Evolutionary conservation across 331 rosid genomes (phyloP).

Genomic region (Rhamnella rubrinervis): DNA sequence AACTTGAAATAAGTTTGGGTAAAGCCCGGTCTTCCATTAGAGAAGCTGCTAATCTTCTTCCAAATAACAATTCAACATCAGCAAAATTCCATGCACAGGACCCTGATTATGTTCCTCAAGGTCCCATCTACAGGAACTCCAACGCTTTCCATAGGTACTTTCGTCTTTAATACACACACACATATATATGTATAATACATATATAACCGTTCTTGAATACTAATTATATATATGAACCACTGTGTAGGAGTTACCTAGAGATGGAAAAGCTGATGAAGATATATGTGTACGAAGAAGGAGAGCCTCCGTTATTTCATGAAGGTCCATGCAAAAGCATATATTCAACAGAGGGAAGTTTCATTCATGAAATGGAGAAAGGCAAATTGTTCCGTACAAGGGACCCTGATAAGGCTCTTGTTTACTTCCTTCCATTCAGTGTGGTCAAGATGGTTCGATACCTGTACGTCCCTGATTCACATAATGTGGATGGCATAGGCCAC

Average conservation of each 20-base stretch:
- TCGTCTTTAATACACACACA: no score
- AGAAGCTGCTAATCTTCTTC: slow-evolving; percentile 38
- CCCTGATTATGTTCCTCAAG: slow-evolving; percentile 50
- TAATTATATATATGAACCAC: no score
- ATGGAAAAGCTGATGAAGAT: slow-evolving; percentile 61
- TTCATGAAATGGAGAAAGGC: slow-evolving; percentile 30
- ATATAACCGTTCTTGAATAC: no score
- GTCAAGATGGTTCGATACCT: slow-evolving; percentile 45
- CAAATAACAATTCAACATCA: slow-evolving; percentile 23
- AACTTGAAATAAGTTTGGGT: slow-evolving; percentile 36
- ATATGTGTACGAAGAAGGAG: slow-evolving; percentile 59
- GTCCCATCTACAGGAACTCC: slow-evolving; percentile 47
- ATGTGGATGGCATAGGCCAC: slow-evolving; percentile 13
- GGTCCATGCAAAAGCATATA: slow-evolving; percentile 47
- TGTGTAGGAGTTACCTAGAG: slow-evolving; percentile 52
- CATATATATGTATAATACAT: no score
- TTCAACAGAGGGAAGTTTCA: slow-evolving; percentile 30
- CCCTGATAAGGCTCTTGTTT: slow-evolving; percentile 17
- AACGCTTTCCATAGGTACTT: slow-evolving; percentile 52
- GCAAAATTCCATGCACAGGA: slow-evolving; percentile 15
- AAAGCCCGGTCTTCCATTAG: slow-evolving; percentile 44
- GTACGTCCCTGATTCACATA: slow-evolving; percentile 5
- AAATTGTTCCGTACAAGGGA: slow-evolving; percentile 16
- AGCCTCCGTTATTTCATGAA: slow-evolving; percentile 47
- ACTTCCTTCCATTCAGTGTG: slow-evolving; percentile 42